phyloP scores from a whole-genome alignment of 257 asterid genomes.

The Forsythia viridissima region DNA sequence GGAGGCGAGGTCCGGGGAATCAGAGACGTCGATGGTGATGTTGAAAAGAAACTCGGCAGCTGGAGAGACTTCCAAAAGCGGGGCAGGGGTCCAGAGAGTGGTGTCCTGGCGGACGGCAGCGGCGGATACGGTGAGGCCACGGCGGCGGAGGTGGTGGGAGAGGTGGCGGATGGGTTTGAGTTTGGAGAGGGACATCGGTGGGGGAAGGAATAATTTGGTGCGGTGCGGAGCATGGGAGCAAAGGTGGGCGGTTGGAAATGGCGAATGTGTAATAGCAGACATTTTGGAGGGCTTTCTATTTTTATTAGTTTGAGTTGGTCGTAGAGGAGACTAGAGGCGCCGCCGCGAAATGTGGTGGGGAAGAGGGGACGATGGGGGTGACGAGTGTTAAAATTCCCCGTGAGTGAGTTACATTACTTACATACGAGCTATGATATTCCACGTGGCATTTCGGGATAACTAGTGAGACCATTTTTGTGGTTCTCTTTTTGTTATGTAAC shows the following conservation, averaged over 20 bases:
- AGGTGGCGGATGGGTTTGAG: slow-evolving; percentile 40
- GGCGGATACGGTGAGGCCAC: slow-evolving; percentile 43
- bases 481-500: background rate
- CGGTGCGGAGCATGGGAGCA: slow-evolving; percentile 52
- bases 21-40: slow-evolving; percentile 76
- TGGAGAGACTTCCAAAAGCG: slow-evolving; percentile 50
- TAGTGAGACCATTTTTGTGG: background rate
- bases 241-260: slow-evolving; percentile 34
- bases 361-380: slow-evolving; percentile 1
- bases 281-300: slow-evolving; percentile 24
- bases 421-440: slow-evolving; percentile 18
- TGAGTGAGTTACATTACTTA: background rate
- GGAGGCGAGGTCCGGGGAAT: slow-evolving; percentile 61
- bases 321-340: slow-evolving; percentile 50
- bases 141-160: slow-evolving; percentile 46
- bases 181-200: slow-evolving; percentile 60
- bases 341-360: slow-evolving; percentile 46
- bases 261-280: slow-evolving; percentile 44
- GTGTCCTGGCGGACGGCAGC: slow-evolving; percentile 56
- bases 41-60: slow-evolving; percentile 75
- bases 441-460: slow-evolving; percentile 39
- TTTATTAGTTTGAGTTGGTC: slow-evolving; percentile 20
- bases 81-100: slow-evolving; percentile 57
- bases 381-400: background rate
- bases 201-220: slow-evolving; percentile 38